These are phyloP conservation scores for Echium plantagineum DNA, from an alignment of 257 asterid genomes.

Conservation along the genomic window DNA sequence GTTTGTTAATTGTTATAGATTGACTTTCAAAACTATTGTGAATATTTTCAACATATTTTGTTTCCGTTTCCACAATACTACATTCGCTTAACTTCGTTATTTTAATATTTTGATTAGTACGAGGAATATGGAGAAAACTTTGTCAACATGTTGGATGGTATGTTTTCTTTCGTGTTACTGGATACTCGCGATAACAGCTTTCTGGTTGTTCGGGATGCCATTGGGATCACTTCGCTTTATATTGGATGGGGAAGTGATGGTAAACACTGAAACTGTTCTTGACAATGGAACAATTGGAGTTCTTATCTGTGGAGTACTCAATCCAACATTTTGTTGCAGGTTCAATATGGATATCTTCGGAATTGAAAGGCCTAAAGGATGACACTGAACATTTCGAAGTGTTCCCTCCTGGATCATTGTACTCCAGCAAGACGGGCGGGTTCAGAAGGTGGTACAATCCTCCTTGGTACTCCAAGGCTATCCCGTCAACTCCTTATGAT, in stretches of 20 bases:
- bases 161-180: slow-evolving; percentile 84
- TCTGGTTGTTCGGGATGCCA: slow-evolving; percentile 84
- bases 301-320: not conserved
- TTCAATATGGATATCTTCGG: slow-evolving; percentile 89
- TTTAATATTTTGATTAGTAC: slow-evolving; percentile 30
- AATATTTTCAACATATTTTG: too few relatives aligned
- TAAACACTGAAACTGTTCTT: slow-evolving; percentile 9
- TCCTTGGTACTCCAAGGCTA: slow-evolving; percentile 72
- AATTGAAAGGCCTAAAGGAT: slow-evolving; percentile 74
- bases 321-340: slow-evolving; percentile 26
- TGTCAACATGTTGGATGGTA: slow-evolving; percentile 89
- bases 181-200: slow-evolving; percentile 90
- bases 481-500: slow-evolving; percentile 87
- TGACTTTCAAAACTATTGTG: too few relatives aligned
- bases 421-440: slow-evolving; percentile 70
- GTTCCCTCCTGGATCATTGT: slow-evolving; percentile 87
- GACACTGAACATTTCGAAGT: slow-evolving; percentile 88
- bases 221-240: slow-evolving; percentile 89
- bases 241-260: slow-evolving; percentile 99
- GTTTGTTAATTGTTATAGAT: too few relatives aligned
- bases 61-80: too few relatives aligned
- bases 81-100: too few relatives aligned
- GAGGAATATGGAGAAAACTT: slow-evolving; percentile 87
- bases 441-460: slow-evolving; percentile 89
- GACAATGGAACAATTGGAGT: not conserved